phyloP scores from a whole-genome alignment of 2,329 filamentous ascomycete species.

The Fusarium clavum region DNA sequence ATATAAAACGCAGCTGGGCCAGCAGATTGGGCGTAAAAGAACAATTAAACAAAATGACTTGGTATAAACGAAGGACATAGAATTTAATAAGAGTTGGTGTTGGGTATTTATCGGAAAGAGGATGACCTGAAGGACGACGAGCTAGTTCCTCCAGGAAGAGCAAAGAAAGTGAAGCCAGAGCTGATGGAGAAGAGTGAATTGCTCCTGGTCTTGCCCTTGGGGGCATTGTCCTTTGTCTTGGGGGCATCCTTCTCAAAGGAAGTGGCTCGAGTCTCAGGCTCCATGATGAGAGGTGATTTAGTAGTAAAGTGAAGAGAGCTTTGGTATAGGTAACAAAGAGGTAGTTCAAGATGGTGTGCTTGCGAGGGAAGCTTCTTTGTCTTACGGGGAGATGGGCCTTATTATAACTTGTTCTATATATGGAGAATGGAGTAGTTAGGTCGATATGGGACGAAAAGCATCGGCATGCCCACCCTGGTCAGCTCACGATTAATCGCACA shows the following conservation, averaged over 20 bases:
- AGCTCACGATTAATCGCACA: conserved; percentile 31
- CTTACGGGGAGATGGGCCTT: conserved; percentile 27
- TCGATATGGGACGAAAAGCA: conserved; percentile 24
- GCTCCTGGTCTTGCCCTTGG: conserved; percentile 42
- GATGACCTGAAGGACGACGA: conserved; percentile 43
- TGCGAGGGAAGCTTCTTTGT: conserved; percentile 30
- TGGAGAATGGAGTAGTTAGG: conserved; percentile 9
- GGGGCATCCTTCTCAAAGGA: conserved; percentile 45
- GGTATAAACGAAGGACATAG: conserved; percentile 36
- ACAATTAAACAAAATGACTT: conserved; percentile 14
- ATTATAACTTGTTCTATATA: conserved; percentile 41
- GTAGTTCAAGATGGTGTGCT: conserved; percentile 25
- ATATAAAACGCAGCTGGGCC: background rate
- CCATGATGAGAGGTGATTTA: conserved; percentile 33
- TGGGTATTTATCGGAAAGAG: conserved; percentile 43
- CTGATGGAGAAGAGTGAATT: conserved; percentile 46
- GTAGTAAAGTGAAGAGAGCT: conserved; percentile 2
- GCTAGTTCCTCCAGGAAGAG: conserved; percentile 40
- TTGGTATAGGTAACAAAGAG: conserved; percentile 30
- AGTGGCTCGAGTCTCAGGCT: conserved; percentile 39
- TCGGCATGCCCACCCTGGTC: conserved; percentile 34
- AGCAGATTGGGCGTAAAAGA: background rate
- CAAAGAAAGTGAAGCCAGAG: conserved; percentile 46
- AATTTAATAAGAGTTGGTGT: conserved; percentile 3
- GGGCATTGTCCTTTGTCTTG: conserved; percentile 43